These are phyloP conservation scores for Fusarium burgessii DNA, from an alignment of 2,329 filamentous ascomycete genomes.

Conservation along the genomic window DNA sequence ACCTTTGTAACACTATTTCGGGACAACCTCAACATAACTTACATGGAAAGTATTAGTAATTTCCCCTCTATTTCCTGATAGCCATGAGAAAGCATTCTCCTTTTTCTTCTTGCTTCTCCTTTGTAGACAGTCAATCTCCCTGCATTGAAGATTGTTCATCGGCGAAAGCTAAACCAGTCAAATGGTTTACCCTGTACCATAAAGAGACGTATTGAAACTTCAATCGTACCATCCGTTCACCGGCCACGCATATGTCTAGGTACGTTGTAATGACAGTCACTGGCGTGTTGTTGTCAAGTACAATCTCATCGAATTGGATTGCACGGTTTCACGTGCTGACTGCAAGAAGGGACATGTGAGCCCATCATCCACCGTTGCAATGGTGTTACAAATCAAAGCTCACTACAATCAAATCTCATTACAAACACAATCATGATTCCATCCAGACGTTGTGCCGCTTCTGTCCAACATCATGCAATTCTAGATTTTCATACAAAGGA, in stretches of 20 bases:
- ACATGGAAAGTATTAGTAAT: too few relatives aligned
- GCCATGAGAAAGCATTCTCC: too few relatives aligned
- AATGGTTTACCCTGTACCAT: not conserved
- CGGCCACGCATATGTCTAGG: not conserved
- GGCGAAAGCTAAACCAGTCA: not conserved
- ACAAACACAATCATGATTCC: not conserved
- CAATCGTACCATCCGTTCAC: not conserved
- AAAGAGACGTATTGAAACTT: accelerated
- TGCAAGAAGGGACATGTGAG: not conserved
- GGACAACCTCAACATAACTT: too few relatives aligned
- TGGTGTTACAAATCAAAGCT: not conserved
- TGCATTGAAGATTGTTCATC: not conserved
- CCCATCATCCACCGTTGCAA: accelerated
- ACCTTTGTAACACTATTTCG: too few relatives aligned
- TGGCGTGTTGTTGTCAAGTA: not conserved
- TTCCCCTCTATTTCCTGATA: too few relatives aligned
- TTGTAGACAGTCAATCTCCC: too few relatives aligned
- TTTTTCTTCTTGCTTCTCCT: too few relatives aligned
- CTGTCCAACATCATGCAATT: not conserved
- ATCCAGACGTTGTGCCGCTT: accelerated
- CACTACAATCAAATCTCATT: not conserved
- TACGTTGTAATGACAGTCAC: too few relatives aligned
- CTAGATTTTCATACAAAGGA: not conserved
- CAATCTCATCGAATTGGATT: too few relatives aligned
- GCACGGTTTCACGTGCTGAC: accelerated